These are phyloP conservation scores for Trichocladium antarcticum DNA, from an alignment of 495 filamentous ascomycete species.

Conservation along the genomic window DNA sequence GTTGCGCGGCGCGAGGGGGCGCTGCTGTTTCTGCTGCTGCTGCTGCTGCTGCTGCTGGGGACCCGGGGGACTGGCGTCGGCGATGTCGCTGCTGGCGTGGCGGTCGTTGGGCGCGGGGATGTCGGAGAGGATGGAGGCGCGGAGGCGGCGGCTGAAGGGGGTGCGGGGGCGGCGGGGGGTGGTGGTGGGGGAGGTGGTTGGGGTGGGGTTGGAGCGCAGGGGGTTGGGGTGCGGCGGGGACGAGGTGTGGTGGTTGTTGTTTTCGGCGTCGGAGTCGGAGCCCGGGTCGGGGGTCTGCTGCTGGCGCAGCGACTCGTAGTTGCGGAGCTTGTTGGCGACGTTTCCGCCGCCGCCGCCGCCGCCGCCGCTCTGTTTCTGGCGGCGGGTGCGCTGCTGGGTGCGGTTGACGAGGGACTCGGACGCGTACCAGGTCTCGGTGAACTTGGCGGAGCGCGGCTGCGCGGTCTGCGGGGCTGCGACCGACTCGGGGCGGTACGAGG, in stretches of 20 bases:
- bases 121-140: conserved; percentile 31
- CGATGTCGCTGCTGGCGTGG: conserved; percentile 26
- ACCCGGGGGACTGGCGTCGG: conserved; percentile 7
- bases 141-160: conserved; percentile 20
- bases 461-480: conserved; percentile 25
- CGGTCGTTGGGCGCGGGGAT: conserved; percentile 33
- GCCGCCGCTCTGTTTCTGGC: conserved; percentile 12
- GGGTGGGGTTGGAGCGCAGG: conserved; percentile 33
- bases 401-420: conserved; percentile 44
- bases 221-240: conserved; percentile 35
- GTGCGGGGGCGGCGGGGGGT: conserved; percentile 15
- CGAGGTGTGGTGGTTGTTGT: conserved; percentile 4
- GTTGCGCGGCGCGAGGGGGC: conserved; percentile 13
- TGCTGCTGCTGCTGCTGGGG: background rate
- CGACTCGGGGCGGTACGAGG: conserved; percentile 12
- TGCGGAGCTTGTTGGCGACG: conserved; percentile 22
- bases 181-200: conserved; percentile 4
- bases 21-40: conserved; percentile 18
- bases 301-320: conserved; percentile 25
- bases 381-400: conserved; percentile 35
- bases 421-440: conserved; percentile 50
- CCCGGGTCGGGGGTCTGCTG: conserved; percentile 32
- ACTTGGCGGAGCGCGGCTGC: conserved; percentile 46
- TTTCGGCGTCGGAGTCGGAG: conserved; percentile 22
- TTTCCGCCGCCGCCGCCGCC: background rate